These are phyloP conservation scores for Ascobolus immersus DNA, from an alignment of 495 filamentous ascomycete species.

Conservation along the genomic window DNA sequence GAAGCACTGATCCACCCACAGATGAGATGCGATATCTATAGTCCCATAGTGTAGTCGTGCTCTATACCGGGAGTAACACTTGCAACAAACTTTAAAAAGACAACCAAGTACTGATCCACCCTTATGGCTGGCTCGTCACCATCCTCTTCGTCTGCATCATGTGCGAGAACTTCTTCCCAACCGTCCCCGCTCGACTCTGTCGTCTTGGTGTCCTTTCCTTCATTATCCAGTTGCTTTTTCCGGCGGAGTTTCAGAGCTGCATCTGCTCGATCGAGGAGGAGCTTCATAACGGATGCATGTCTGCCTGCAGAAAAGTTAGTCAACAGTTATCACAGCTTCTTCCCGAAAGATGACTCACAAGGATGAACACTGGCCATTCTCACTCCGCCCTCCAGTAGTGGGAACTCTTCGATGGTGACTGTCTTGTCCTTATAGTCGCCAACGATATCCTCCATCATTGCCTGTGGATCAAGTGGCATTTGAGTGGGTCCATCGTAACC, in stretches of 20 bases:
- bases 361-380: constrained; percentile 96
- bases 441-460: constrained; percentile 98
- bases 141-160: constrained; percentile 17
- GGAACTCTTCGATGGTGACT: constrained; percentile 93
- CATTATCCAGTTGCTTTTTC: constrained; percentile 32
- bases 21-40: no score
- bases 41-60: constrained; percentile 95
- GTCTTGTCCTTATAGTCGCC: constrained; percentile 99
- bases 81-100: constrained; percentile 97
- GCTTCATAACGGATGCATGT: constrained; percentile 95
- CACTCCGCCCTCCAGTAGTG: constrained; percentile 55
- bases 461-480: constrained; percentile 54
- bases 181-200: constrained; percentile 38
- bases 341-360: no score
- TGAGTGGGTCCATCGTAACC: constrained; percentile 46
- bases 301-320: no score
- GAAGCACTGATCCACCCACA: no score
- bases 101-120: constrained; percentile 92
- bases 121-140: constrained; percentile 26
- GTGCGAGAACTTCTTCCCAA: constrained; percentile 19
- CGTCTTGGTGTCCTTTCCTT: constrained; percentile 19
- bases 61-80: constrained; percentile 92
- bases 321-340: no score
- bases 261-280: constrained; percentile 79
- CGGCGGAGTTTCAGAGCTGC: constrained; percentile 71